Base-by-base conservation (phyloP, 2,329 filamentous ascomycete species). In the Trichoderma cornu-damae region DNA sequence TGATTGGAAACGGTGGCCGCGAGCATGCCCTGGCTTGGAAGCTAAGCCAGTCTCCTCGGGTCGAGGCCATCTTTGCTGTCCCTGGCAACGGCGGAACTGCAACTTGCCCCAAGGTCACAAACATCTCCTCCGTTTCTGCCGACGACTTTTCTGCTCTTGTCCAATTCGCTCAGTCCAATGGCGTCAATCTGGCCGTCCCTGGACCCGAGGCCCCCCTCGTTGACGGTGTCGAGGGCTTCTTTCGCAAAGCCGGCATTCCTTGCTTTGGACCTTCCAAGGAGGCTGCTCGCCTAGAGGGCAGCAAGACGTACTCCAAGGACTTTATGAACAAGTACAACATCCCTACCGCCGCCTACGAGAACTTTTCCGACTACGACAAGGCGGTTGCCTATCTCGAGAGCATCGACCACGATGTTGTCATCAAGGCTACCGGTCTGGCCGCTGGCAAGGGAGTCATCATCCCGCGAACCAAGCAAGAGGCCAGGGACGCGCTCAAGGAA, bases 21-120 rank as follows among this genome's bases (percentile, higher is more conserved):
- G 94, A 99, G 76, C 91, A 97, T 74, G 90, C 92, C 46, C 82
- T 96, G 61, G 91, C 92, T 40, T 97, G 92, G 92, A 96, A 95
- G 75, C 79, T 97, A 61, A 84, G 86, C 68, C 88, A 96, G 72
- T 96, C 91, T 14, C 79, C 86, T 40, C 80, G 81, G 44, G 89
- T 96, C 60, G 84, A 90, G 66, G 81, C 85, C 65, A 93, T 97
- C 69, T 78, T 81, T 64, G 82, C 77, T 42, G 82, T 85, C 43
- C 84, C 84, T 12, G 93, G 93, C 61, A 97, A 97, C 73, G 93
- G 93, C 64, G 94, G 94, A 59, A 96, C 91, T 26, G 86, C 83
- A 54, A 76, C 71, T 48, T 85, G 84, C 59, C 73, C 83, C 65
- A 93, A 92, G 72, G 85, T 86, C 55, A 79, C 79, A 63, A 97